phyloP scores from a whole-genome alignment of 1,139 yeast genomes.

The Entelexis paramagnoliae region DNA sequence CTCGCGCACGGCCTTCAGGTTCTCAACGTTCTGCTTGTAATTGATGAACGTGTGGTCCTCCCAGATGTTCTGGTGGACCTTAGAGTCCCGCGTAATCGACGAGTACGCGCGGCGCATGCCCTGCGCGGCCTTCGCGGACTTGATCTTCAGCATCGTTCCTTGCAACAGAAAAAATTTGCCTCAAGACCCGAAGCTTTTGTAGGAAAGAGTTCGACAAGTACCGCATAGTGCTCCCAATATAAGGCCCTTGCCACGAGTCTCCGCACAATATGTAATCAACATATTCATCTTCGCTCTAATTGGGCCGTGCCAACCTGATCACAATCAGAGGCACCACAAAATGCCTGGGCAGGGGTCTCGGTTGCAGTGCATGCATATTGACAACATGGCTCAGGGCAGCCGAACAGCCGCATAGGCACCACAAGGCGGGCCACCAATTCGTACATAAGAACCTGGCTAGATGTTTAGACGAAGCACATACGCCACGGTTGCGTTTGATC shows the following conservation, averaged over 20 bases:
- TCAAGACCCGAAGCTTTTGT: constrained; percentile 4
- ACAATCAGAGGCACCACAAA: background rate
- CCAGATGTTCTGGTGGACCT: constrained; percentile 84
- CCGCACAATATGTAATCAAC: constrained; percentile 18
- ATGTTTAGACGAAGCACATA: too few relatives aligned
- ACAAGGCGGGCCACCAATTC: too few relatives aligned
- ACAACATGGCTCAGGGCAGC: constrained; percentile 1
- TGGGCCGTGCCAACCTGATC: constrained; percentile 8
- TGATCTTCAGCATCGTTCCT: constrained; percentile 17
- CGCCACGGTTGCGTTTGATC: background rate
- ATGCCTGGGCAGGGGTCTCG: background rate
- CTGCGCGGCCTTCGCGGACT: constrained; percentile 16
- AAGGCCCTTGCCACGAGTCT: constrained; percentile 5
- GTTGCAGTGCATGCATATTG: constrained; percentile 1
- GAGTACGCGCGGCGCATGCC: constrained; percentile 24
- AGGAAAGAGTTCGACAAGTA: background rate
- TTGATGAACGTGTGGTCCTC: constrained; percentile 66
- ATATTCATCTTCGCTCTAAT: constrained; percentile 9
- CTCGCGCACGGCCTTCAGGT: constrained; percentile 72
- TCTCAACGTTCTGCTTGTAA: constrained; percentile 47
- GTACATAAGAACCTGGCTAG: too few relatives aligned
- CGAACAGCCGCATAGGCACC: background rate
- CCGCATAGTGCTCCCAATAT: constrained; percentile 15
- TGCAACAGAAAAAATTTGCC: constrained; percentile 1
- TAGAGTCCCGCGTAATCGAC: constrained; percentile 74